Evolutionary conservation across 2,329 filamentous ascomycete species (phyloP).

Genomic region (Aspergillus uvarum): DNA sequence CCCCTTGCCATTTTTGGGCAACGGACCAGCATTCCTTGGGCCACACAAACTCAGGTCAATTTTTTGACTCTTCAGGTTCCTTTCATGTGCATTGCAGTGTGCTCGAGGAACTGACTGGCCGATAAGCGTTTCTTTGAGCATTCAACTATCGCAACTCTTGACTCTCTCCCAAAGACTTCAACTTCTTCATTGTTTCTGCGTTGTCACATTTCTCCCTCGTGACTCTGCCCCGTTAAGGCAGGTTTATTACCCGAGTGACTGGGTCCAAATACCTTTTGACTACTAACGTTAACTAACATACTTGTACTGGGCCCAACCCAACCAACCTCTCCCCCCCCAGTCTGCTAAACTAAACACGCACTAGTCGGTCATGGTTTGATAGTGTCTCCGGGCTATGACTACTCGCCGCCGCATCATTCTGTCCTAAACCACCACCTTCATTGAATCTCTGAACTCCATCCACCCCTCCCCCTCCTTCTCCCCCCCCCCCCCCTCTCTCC

Average conservation of each 20-base stretch:
- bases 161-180: neutral
- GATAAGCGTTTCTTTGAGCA: neutral
- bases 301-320: neutral
- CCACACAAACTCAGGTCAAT: slow-evolving; percentile 8
- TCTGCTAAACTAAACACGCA: neutral
- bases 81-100: neutral
- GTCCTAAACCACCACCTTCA: slow-evolving; percentile 7
- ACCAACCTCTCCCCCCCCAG: too few relatives aligned
- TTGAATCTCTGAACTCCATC: neutral
- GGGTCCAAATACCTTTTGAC: neutral
- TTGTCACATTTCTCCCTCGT: neutral
- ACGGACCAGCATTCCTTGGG: neutral
- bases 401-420: slow-evolving; percentile 6
- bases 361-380: slow-evolving; percentile 7
- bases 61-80: neutral
- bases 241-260: neutral
- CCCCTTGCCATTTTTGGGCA: slow-evolving; percentile 8
- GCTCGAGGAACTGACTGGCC: neutral
- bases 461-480: neutral
- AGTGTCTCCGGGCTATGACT: slow-evolving; percentile 4
- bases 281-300: too few relatives aligned
- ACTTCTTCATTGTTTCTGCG: neutral
- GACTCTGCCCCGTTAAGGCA: neutral
- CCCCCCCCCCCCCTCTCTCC: neutral
- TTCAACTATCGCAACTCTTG: too few relatives aligned